Evolutionary conservation across 192 early-diverging fungal species (phyloP).

Genomic region (Mortierella claussenii): DNA sequence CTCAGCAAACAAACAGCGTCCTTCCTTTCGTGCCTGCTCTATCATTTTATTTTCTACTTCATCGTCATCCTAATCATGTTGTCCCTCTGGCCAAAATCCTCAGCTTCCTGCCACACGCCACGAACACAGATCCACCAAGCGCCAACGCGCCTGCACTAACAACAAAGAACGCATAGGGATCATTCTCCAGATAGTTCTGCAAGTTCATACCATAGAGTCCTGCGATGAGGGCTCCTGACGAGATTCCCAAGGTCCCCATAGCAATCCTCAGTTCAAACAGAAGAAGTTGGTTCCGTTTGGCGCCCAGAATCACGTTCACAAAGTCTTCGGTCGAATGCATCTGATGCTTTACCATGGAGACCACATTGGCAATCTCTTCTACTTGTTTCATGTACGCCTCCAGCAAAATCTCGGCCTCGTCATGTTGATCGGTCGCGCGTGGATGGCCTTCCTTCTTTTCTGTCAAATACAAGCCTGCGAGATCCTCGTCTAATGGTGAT

Average conservation of each 20-base stretch:
- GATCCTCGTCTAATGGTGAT: conserved; percentile 75
- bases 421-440: conserved; percentile 72
- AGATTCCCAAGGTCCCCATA: conserved; percentile 80
- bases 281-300: conserved; percentile 84
- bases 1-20: too few species aligned
- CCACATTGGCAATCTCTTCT: conserved; percentile 81
- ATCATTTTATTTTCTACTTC: too few species aligned
- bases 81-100: conserved; percentile 20
- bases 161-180: conserved; percentile 71
- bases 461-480: conserved; percentile 89
- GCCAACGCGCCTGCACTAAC: conserved; percentile 45
- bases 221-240: conserved; percentile 75
- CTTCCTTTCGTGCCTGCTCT: too few species aligned
- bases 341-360: conserved; percentile 71
- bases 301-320: conserved; percentile 82
- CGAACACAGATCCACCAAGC: conserved; percentile 19
- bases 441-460: conserved; percentile 71
- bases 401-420: conserved; percentile 89
- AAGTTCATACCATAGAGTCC: conserved; percentile 92
- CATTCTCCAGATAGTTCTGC: conserved; percentile 71
- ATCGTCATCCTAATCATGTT: conserved; percentile 4
- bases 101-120: conserved; percentile 23
- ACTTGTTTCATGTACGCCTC: conserved; percentile 89
- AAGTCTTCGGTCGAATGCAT: conserved; percentile 84
- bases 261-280: conserved; percentile 83